These are phyloP conservation scores for Reticulascus tulasneorum DNA, from an alignment of 2,329 filamentous ascomycete species.

Conservation along the genomic window DNA sequence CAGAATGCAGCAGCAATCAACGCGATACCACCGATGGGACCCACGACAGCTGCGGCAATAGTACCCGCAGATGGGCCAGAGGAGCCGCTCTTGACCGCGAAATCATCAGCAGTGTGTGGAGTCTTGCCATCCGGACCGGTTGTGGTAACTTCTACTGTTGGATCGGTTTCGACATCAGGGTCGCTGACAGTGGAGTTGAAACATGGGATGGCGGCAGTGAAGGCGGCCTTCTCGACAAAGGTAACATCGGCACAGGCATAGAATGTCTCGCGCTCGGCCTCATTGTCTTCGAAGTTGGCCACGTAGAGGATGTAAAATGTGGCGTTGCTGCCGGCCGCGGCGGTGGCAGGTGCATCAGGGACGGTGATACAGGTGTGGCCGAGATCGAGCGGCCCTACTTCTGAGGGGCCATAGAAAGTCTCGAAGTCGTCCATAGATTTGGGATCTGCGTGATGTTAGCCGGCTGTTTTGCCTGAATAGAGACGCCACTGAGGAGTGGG, in stretches of 20 bases:
- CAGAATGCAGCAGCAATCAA: constrained; percentile 59
- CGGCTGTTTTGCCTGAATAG: background rate
- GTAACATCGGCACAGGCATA: constrained; percentile 48
- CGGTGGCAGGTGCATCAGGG: constrained; percentile 26
- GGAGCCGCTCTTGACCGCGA: constrained; percentile 19
- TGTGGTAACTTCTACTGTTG: constrained; percentile 13
- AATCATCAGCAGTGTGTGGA: constrained; percentile 18
- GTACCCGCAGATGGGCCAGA: constrained; percentile 57
- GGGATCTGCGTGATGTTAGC: constrained; percentile 27
- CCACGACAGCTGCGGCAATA: constrained; percentile 73
- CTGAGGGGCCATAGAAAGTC: constrained; percentile 29
- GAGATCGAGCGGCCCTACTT: constrained; percentile 34
- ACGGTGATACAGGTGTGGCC: constrained; percentile 43
- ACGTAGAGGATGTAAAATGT: constrained; percentile 47
- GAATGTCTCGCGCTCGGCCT: constrained; percentile 38
- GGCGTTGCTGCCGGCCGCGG: constrained; percentile 38
- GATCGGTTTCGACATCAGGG: constrained; percentile 18
- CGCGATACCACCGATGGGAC: constrained; percentile 58
- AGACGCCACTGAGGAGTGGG: background rate
- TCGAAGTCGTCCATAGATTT: constrained; percentile 35
- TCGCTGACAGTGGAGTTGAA: constrained; percentile 37
- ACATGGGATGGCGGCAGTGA: constrained; percentile 31
- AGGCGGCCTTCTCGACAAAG: constrained; percentile 31
- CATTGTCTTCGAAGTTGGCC: constrained; percentile 35
- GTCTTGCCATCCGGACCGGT: constrained; percentile 8